Percentiles rank a stretch among this genome's conserved stretches.
Conservation (phyloP, 1,284 basidiomycete genomes). For the Cutaneotrichosporon mucoides region DNA sequence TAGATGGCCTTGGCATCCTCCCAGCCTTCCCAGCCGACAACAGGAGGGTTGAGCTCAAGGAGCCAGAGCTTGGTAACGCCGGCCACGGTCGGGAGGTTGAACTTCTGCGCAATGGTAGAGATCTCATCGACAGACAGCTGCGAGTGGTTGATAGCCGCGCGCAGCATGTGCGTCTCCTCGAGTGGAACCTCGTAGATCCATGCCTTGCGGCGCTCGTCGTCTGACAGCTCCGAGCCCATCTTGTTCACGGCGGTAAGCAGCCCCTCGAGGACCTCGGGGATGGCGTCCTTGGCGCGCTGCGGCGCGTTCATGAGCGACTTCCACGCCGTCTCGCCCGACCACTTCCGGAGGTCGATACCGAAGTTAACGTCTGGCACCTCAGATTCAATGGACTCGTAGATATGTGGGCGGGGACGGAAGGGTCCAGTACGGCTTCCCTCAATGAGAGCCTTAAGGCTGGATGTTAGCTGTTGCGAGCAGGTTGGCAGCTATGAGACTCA, state of each 20-base stretch:
- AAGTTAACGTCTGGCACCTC: constrained; percentile 79
- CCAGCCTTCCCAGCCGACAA: constrained; percentile 75
- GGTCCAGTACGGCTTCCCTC: constrained; percentile 85
- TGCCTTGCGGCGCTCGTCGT: constrained; percentile 77
- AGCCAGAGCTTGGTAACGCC: constrained; percentile 75
- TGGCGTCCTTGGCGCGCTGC: constrained; percentile 54
- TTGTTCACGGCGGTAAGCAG: constrained; percentile 63
- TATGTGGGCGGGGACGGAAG: constrained; percentile 72
- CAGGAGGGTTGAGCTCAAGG: constrained; percentile 76
- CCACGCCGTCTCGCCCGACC: constrained; percentile 66
- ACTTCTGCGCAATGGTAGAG: constrained; percentile 64
- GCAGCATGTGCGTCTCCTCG: constrained; percentile 70
- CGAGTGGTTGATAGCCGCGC: constrained; percentile 72
- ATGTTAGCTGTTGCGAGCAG: not conserved
- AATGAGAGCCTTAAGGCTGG: constrained; percentile 56
- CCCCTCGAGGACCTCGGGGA: constrained; percentile 71
- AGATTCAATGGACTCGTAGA: constrained; percentile 76
- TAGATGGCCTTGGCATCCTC: constrained; percentile 81
- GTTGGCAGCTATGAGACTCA: not conserved
- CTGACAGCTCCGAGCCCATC: constrained; percentile 61
- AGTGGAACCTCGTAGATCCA: constrained; percentile 91
- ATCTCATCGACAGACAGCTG: constrained; percentile 61
- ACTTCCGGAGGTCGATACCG: constrained; percentile 79
- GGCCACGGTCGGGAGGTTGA: constrained; percentile 80
- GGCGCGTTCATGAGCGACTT: constrained; percentile 37